Percentiles rank a stretch among this genome's conserved stretches.
Conservation (phyloP, 169 alveolate genomes). For the Babesia gibsoni region DNA sequence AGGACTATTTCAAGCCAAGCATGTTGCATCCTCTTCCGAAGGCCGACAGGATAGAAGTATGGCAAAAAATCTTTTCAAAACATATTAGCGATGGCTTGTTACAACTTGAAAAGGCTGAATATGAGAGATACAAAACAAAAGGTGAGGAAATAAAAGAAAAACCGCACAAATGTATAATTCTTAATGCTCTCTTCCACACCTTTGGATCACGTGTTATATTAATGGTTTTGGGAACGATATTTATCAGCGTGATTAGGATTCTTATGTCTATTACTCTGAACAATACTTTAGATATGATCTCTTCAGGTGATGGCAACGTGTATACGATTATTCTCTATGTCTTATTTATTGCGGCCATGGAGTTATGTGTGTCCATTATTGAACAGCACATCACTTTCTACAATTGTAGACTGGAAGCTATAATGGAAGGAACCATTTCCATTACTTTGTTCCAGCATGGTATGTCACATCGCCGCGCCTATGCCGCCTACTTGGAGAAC, state of each 20-base stretch:
- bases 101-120: neutral
- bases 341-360: neutral
- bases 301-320: neutral
- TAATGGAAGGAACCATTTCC: constrained; percentile 38
- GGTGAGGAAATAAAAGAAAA: neutral
- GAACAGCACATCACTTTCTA: constrained; percentile 43
- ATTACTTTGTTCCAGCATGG: constrained; percentile 61
- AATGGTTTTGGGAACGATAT: constrained; percentile 19
- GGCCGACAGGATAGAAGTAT: constrained; percentile 18
- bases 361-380: constrained; percentile 10
- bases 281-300: neutral
- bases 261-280: constrained; percentile 30
- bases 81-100: constrained; percentile 49
- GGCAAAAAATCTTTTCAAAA: constrained; percentile 51
- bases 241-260: constrained; percentile 8
- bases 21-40: constrained; percentile 27
- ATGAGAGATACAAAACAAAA: neutral
- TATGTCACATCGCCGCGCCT: constrained; percentile 42
- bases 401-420: constrained; percentile 16
- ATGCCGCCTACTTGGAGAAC: neutral
- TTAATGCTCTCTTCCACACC: constrained; percentile 33
- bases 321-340: neutral
- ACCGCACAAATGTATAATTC: constrained; percentile 9
- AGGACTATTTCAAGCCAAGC: neutral
- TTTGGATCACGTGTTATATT: constrained; percentile 24